phyloP scores from a whole-genome alignment of 2,329 filamentous ascomycete species.

The Gnomoniopsis smithogilvyi region DNA sequence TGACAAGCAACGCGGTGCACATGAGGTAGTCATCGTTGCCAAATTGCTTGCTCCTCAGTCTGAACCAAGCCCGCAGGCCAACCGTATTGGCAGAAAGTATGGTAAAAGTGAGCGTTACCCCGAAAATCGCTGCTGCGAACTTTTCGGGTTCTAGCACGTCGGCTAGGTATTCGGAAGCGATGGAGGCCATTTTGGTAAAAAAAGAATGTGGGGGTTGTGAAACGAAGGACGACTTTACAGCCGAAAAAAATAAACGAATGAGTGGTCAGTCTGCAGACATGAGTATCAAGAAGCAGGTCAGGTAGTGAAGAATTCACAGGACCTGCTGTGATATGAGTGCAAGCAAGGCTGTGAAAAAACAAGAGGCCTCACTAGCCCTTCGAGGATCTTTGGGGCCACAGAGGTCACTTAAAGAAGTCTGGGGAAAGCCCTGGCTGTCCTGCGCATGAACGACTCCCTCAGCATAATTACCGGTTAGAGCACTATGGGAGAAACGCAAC shows the following conservation, averaged over 20 bases:
- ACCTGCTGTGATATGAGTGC: neutral
- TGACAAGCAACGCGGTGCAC: conserved; percentile 17
- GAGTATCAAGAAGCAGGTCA: neutral
- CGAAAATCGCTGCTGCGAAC: conserved; percentile 18
- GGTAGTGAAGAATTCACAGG: neutral
- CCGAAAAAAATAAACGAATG: neutral
- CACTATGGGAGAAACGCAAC: neutral
- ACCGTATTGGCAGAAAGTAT: conserved; percentile 12
- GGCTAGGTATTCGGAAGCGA: conserved; percentile 17
- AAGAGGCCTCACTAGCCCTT: neutral
- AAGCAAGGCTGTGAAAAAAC: neutral
- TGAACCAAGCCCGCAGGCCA: conserved; percentile 9
- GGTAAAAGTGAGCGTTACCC: conserved; percentile 16
- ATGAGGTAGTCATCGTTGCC: conserved; percentile 16
- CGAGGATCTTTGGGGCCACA: neutral
- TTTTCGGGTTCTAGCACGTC: conserved; percentile 14
- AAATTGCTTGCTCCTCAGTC: conserved; percentile 6
- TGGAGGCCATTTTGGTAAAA: conserved; percentile 14
- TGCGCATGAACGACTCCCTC: neutral
- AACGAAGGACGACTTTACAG: neutral
- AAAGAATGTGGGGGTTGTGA: neutral
- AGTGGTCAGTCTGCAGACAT: conserved; percentile 1
- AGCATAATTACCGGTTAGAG: neutral
- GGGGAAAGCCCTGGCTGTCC: neutral
- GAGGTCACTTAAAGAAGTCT: neutral